Conservation (phyloP, 805 yeast genomes). For the Candida awuae region DNA sequence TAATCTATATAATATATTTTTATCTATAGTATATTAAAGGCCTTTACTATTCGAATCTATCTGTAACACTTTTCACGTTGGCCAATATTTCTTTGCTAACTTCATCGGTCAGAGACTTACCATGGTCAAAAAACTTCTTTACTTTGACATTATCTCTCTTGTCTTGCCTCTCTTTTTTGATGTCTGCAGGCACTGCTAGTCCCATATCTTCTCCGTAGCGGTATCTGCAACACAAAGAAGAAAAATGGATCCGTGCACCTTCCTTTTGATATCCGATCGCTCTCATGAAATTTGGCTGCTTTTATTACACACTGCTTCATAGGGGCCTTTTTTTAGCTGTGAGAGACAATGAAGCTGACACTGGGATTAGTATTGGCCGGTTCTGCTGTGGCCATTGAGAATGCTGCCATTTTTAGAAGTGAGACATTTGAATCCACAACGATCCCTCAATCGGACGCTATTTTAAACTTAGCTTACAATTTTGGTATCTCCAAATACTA, state of each 20-base stretch:
- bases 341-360: background rate
- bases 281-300: constrained; percentile 3
- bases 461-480: constrained; percentile 38
- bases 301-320: background rate
- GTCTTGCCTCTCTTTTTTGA: constrained; percentile 2
- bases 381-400: constrained; percentile 16
- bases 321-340: no score
- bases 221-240: no score
- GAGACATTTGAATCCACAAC: constrained; percentile 6
- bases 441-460: constrained; percentile 28
- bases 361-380: constrained; percentile 1
- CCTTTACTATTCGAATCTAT: constrained; percentile 19
- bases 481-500: constrained; percentile 34
- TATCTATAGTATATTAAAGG: no score
- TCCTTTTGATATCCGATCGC: no score
- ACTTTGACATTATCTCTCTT: constrained; percentile 4
- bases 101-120: constrained; percentile 22
- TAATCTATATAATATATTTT: background rate
- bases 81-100: constrained; percentile 20
- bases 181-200: constrained; percentile 20
- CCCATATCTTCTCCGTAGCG: no score
- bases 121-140: constrained; percentile 19
- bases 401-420: constrained; percentile 22
- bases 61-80: constrained; percentile 11
- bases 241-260: no score